Base-by-base conservation (phyloP, 257 asterid species). In the Nicotiana benthamiana region DNA sequence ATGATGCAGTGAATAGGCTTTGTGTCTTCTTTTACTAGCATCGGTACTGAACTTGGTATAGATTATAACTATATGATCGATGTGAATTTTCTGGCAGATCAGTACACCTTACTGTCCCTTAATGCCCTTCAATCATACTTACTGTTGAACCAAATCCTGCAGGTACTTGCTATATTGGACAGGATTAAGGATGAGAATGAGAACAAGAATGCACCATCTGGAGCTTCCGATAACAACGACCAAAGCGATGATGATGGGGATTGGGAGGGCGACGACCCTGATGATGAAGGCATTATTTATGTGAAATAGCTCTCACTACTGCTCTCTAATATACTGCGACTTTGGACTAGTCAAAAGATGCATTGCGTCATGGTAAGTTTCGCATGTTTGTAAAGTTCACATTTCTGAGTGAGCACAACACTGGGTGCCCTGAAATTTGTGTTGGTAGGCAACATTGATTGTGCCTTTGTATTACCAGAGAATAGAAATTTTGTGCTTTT, bases 91-190 rank as follows among this genome's bases (percentile, higher is more conserved):
- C 78, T 24, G 60, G 78, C 61, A 24, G 24, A 48, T 43, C 10
- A 15, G 24, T 48, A 24, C n/a, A n/a, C 36, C 26, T 46, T 15
- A 46, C 40, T 24, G 22, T 72, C 78, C 16, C 76, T 46, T n/a
- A 43, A 51, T 30, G 51, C 51, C 17, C 70, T 70, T 48, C 0
- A 63, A 22, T 81, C 28, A 28, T 84, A 83, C 83, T 84, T 61
- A 80, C 53, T 9, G n/a, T 26, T 34, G 61, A 52, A 46, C 52
- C 24, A 36, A 56, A 24, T 28, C 24, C 77, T 87, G 83, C 93
- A 96, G 99, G 97, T 96, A n/a, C 89, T 94, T 81, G 94, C 97
- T 78, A 96, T 96, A 88, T 83, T 96, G 74, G 99, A 96, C 86
- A 91, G 72, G 70, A 81, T 96, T n/a, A 92, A 96, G 97, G 89